Conservation (phyloP, 345 rosid species). For the Durio zibethinus region DNA sequence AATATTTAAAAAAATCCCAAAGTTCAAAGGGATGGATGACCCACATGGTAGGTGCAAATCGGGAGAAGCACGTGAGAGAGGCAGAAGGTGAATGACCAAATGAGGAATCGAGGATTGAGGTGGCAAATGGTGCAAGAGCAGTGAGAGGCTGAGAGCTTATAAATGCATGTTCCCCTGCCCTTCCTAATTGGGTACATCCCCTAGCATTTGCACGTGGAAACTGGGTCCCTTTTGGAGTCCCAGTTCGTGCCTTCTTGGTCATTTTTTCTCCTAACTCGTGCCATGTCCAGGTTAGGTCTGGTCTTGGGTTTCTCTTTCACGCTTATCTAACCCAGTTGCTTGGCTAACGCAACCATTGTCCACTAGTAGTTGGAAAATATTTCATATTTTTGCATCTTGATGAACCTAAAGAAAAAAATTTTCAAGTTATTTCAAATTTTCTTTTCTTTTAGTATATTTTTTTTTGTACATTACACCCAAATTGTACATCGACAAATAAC, state of each 20-base stretch:
- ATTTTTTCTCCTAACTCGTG: neutral
- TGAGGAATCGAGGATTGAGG: neutral
- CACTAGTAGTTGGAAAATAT: neutral
- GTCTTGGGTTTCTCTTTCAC: neutral
- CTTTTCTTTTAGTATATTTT: too few relatives aligned
- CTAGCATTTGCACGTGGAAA: neutral
- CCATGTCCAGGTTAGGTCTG: neutral
- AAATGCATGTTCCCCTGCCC: slow-evolving; percentile 1
- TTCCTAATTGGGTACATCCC: neutral
- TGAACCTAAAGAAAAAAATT: neutral
- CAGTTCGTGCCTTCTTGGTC: neutral
- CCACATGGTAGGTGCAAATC: neutral
- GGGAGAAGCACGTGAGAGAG: neutral
- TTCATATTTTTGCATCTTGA: neutral
- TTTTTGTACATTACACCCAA: too few relatives aligned
- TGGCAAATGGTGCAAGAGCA: neutral
- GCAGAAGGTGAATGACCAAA: neutral
- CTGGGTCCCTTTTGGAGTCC: neutral
- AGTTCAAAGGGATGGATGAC: neutral
- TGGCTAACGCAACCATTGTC: neutral
- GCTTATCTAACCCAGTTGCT: neutral
- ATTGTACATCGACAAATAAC: too few relatives aligned
- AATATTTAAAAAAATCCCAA: too few relatives aligned
- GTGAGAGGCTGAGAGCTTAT: neutral
- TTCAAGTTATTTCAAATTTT: too few relatives aligned